Evolutionary conservation across 129 eudicot species (phyloP).

Genomic region (Helianthus annuus): HanXRQr2.0-SUNRISE NC_035440.2:154702431-154702930

Average conservation of each 20-base stretch:
- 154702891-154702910: background rate
- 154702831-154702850: background rate
- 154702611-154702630: constrained; percentile 1
- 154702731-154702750: no score
- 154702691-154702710: background rate
- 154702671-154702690: background rate
- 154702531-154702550: background rate
- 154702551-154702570: constrained; percentile 5
- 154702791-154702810: background rate
- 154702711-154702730: background rate
- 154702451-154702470: constrained; percentile 1
- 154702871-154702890: background rate
- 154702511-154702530: constrained; percentile 5
- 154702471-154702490: background rate
- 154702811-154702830: background rate
- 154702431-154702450: background rate
- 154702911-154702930: background rate
- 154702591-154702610: background rate
- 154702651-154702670: background rate
- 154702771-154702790: background rate
- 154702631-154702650: background rate
- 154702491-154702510: background rate
- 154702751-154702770: background rate
- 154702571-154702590: background rate
- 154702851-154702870: background rate